Base-by-base conservation (phyloP, 2,329 filamentous ascomycete genomes). In the Fusarium sp. region DNA sequence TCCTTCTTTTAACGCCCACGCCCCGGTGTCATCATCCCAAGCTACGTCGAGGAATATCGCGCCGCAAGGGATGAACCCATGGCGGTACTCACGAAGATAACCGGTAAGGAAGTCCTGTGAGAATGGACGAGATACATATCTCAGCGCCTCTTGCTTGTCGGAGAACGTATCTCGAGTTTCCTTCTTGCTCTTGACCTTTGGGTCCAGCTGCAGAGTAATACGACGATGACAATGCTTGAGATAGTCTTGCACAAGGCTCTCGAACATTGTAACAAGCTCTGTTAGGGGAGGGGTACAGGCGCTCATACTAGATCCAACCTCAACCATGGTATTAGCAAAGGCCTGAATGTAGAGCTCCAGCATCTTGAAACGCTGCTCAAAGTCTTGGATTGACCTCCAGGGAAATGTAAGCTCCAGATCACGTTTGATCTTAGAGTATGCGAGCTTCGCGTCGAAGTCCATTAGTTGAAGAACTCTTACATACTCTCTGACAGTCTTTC, bases 401-500 rank as follows among this genome's bases (percentile, higher is more conserved):
- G 46, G 29, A 6, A 33, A 33, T 5, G 13, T 5, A 0, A 49
- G 33, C 2, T 20, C 29, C 7, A 17, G 20, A 0, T 49, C 29
- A 4, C 27, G 20, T 2, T 49, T 7, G 14, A 49, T 10, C 13
- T 49, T 5, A 0, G 5, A 9, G 27, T 9, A 13, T 2, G 20
- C 15, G 10, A 33, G 11, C 5, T 18, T 33, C 4, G 15, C 29
- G 15, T 49, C n/a, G 10, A 49, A 33, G 2, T 31, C 10, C 4
- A 1, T n/a, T 14, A 47, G 7, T 10, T 47, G 3, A 17, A 47
- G 27, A n/a, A 47, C 18, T 14, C 2, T 12, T 0, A 12, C 20
- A 2, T 4, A 6, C 10, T 47, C 27, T 0, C 0, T 0, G 4
- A 46, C 2, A 46, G 29, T 20, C 13, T 15, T 7, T 5, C 13